Evolutionary conservation across 2,329 filamentous ascomycete species (phyloP), one percentile per base, ranked within the genome.

Genomic region (Neonectria faginata): DNA sequence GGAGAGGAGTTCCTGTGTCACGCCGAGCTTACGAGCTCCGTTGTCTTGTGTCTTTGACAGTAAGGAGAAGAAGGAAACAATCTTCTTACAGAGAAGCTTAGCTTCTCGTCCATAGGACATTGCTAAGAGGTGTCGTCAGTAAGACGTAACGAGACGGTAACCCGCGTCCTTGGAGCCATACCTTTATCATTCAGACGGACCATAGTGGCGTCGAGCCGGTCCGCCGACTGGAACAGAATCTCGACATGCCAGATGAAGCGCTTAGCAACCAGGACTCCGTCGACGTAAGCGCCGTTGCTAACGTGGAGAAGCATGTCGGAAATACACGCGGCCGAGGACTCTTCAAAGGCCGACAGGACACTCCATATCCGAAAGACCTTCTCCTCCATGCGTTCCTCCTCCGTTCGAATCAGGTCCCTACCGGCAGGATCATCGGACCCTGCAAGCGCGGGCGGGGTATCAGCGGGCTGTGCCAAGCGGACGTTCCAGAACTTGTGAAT

Each of bases 401-500:
- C 90, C 57, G 91, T 87, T 33, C 93, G 90, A 53, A 99, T 93
- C 16, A 85, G 83, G 56, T 93, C 90, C 57, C 94, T 91, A 67
- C 91, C 88, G 67, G 91, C 88, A 51, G 81, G 77, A 58, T 88
- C 85, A 57, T 84, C 82, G 11, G 79, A 76, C 57, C 85, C 73
- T 29, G 69, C 31, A n/a, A 80, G 76, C 20, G 79, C 69, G 31
- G 78, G 79, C 61, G 84, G 81, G 39, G 83, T 75, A 62, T 89
- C 84, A 44, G 86, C 85, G 11, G 87, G 84, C 27, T 89, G 86
- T 11, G 89, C 89, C 41, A 99, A 84, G 56, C 96, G 90, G 64
- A 99, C 96, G 77, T 98, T 99, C 96, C 96, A 99, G 80, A 98
- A 99, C 76, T 99, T 99, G 82, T 99, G 96, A 67, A 99, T 99